Conservation (phyloP, 1,284 basidiomycete genomes). For the Agaricales sp. region DNA sequence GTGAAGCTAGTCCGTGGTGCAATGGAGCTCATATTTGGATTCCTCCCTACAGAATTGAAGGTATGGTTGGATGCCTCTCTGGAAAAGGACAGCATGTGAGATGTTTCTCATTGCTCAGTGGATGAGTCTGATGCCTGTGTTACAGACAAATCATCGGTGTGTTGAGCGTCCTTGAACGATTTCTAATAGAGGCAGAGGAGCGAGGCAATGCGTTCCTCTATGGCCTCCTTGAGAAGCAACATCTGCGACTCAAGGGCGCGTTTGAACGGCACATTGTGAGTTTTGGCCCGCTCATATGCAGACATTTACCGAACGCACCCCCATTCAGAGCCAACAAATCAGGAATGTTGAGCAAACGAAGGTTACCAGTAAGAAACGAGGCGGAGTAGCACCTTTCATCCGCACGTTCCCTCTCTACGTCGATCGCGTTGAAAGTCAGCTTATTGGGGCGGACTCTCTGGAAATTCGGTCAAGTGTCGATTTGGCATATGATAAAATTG, state of each 20-base stretch:
- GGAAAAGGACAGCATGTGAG: constrained; percentile 72
- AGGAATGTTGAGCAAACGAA: constrained; percentile 88
- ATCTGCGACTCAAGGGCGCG: constrained; percentile 58
- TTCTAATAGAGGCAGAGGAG: constrained; percentile 70
- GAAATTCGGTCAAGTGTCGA: constrained; percentile 78
- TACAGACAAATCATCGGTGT: constrained; percentile 81
- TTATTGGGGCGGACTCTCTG: constrained; percentile 68
- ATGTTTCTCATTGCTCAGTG: constrained; percentile 9
- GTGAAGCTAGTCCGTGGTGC: constrained; percentile 77
- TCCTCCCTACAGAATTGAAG: constrained; percentile 78
- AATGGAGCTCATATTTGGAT: constrained; percentile 94
- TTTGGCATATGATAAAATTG: constrained; percentile 79
- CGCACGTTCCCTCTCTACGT: constrained; percentile 89
- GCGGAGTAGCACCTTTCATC: constrained; percentile 89
- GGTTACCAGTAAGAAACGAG: constrained; percentile 84
- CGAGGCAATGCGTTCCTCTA: constrained; percentile 69
- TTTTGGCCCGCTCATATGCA: constrained; percentile 8
- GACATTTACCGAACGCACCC: not conserved
- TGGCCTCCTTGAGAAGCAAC: constrained; percentile 72
- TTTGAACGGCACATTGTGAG: constrained; percentile 77
- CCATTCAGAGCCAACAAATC: constrained; percentile 71
- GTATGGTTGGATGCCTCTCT: constrained; percentile 77
- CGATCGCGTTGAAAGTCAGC: constrained; percentile 75
- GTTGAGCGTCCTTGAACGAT: constrained; percentile 72
- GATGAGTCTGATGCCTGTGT: constrained; percentile 7